A percentile compares a stretch with the other conserved stretches of the same genome.
Evolutionary conservation across 352 stramenopile genomes (phyloP).

Genomic region (Aphanomyces invadans): DNA sequence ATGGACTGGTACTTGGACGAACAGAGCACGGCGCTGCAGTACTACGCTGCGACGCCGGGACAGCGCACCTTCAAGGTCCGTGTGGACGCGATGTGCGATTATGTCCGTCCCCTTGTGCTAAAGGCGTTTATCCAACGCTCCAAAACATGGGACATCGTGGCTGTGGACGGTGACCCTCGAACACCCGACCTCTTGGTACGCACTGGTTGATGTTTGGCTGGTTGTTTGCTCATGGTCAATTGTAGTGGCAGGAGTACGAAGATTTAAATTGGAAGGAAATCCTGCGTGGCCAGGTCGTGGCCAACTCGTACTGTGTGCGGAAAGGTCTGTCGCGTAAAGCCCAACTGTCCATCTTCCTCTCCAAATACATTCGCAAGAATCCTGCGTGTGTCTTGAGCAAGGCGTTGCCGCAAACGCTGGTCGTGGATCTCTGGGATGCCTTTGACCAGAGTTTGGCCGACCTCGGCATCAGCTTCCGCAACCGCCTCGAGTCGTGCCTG

Average conservation of each 20-base stretch:
- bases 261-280: slow-evolving; percentile 57
- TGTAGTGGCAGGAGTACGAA: slow-evolving; percentile 58
- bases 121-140: slow-evolving; percentile 11
- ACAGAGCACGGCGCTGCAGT: slow-evolving; percentile 7
- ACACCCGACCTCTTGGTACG: slow-evolving; percentile 17
- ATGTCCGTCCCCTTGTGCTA: slow-evolving; percentile 12
- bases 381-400: slow-evolving; percentile 41
- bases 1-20: slow-evolving; percentile 22
- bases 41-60: background rate
- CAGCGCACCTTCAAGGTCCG: slow-evolving; percentile 1
- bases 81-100: slow-evolving; percentile 5
- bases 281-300: slow-evolving; percentile 41
- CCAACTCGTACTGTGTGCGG: slow-evolving; percentile 58
- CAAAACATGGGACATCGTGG: slow-evolving; percentile 6
- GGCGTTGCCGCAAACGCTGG: slow-evolving; percentile 43
- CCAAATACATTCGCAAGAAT: slow-evolving; percentile 61
- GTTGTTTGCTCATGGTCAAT: background rate
- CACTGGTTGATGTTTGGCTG: background rate
- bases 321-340: slow-evolving; percentile 65
- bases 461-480: slow-evolving; percentile 49
- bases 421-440: slow-evolving; percentile 64
- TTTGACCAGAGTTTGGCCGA: slow-evolving; percentile 51
- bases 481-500: slow-evolving; percentile 47
- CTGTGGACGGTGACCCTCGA: background rate
- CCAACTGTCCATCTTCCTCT: slow-evolving; percentile 57